Evolutionary conservation across 192 early-diverging fungal genomes (phyloP), one percentile per base, ranked within the genome.

Genomic region (Lunasporangiospora selenospora): DNA sequence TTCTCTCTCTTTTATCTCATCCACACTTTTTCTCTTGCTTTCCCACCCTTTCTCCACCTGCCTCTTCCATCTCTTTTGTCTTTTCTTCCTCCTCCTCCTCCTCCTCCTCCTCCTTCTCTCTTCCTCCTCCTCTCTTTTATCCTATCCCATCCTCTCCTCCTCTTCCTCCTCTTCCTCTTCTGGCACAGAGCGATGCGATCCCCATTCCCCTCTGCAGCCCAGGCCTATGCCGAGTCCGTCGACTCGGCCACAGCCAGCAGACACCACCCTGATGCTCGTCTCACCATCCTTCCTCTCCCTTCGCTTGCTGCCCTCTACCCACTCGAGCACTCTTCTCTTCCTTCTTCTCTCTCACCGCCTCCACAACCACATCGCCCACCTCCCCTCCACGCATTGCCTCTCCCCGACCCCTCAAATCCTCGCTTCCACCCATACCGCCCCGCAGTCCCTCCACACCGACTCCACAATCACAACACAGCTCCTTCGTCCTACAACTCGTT

Each of bases 221-320:
- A 70, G 36, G 65, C 66, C 2, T 67, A 67, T 27, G 58, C 75
- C 23, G 59, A 67, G 60, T 77, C 62, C 36, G 62, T 69, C 41
- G 65, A 77, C 61, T 73, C 69, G n/a, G 69, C 62, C n/a, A 73
- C 69, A 2, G 48, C 69, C 30, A 73, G 69, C 32, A 45, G 60
- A 37, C 69, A 73, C 60, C 69, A 73, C 32, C 69, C 69, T 10
- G 60, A 73, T 30, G 69, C 69, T 21, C 69, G 65, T n/a, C 65
- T 63, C 36, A 77, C 54, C 29, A 76, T 66, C n/a, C 64, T 66
- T 5, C 62, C 64, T 12, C 62, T 76, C 13, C 73, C 73, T 4
- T 76, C 73, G 2, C 64, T 76, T 32, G 63, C 62, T 42, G 63
- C 62, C 12, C 58, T 76, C 42, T 73, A 73, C 24, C 69, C 69